Evolutionary conservation across 371 early-diverging fungal genomes (phyloP).

Genomic region (Gilbertella persicaria): DNA sequence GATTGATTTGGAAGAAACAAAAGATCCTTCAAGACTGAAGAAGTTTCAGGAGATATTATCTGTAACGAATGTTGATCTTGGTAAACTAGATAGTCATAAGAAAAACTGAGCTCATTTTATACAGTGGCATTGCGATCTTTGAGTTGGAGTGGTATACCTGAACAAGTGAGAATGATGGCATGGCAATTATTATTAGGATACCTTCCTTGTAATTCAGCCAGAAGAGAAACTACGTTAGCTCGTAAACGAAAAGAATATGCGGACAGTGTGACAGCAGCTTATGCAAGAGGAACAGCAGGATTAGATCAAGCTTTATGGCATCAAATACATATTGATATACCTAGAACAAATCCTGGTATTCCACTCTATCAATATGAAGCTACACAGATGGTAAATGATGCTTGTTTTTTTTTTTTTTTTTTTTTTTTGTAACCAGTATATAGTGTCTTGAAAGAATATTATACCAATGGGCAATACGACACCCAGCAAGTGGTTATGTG

Average conservation of each 20-base stretch:
- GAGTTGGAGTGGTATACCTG: constrained; percentile 93
- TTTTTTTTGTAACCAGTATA: no score
- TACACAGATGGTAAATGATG: constrained; percentile 72
- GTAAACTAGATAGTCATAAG: constrained; percentile 26
- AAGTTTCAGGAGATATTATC: constrained; percentile 79
- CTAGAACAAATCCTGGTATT: constrained; percentile 85
- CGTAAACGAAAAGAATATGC: constrained; percentile 91
- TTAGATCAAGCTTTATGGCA: constrained; percentile 89
- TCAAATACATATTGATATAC: constrained; percentile 96
- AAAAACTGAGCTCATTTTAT: neutral
- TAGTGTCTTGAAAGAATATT: constrained; percentile 89
- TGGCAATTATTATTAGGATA: constrained; percentile 95
- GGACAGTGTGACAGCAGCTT: constrained; percentile 80
- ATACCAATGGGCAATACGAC: constrained; percentile 97
- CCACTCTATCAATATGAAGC: constrained; percentile 79
- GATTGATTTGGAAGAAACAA: constrained; percentile 19
- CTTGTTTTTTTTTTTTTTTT: constrained; percentile 1
- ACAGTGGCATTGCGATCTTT: constrained; percentile 69
- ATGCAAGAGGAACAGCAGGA: constrained; percentile 75
- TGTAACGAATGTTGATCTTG: constrained; percentile 74
- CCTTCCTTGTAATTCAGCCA: constrained; percentile 81
- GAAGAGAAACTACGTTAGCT: constrained; percentile 76
- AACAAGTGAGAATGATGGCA: constrained; percentile 78
- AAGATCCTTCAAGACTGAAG: constrained; percentile 33
- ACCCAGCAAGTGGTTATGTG: constrained; percentile 98